These are phyloP conservation scores for Coemansia sp. DNA, from an alignment of 192 early-diverging fungal species.

Conservation along the genomic window DNA sequence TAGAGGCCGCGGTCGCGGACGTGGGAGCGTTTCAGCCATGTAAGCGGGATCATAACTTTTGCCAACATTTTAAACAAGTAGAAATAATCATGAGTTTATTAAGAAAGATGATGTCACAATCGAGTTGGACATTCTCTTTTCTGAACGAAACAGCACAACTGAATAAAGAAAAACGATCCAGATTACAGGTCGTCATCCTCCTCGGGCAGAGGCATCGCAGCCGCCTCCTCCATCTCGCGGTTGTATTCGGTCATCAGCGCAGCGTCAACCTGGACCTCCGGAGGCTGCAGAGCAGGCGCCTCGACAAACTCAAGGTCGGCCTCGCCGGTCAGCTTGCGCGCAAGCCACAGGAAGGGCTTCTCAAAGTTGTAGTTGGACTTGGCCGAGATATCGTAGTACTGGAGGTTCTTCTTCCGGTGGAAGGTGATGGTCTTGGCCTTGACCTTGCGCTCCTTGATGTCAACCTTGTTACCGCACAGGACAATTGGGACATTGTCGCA, in stretches of 20 bases:
- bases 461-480: constrained; percentile 99
- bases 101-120: background rate
- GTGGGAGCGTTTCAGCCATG: constrained; percentile 9
- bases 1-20: constrained; percentile 31
- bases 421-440: constrained; percentile 99
- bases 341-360: constrained; percentile 99
- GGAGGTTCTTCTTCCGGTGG: constrained; percentile 99
- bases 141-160: constrained; percentile 6
- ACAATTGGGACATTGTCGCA: constrained; percentile 99
- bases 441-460: constrained; percentile 99
- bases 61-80: background rate
- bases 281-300: constrained; percentile 94
- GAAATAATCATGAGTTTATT: constrained; percentile 3
- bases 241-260: constrained; percentile 76
- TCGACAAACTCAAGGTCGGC: constrained; percentile 94
- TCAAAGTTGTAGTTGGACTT: constrained; percentile 99
- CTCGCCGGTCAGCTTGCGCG: constrained; percentile 95
- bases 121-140: background rate
- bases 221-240: constrained; percentile 75
- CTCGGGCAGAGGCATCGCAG: constrained; percentile 83
- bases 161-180: constrained; percentile 2
- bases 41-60: background rate
- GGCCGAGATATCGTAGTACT: constrained; percentile 99
- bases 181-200: constrained; percentile 66
- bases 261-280: constrained; percentile 86